Conservation (phyloP, 176 grass and related monocot genomes). For the Puya raimondii region DNA sequence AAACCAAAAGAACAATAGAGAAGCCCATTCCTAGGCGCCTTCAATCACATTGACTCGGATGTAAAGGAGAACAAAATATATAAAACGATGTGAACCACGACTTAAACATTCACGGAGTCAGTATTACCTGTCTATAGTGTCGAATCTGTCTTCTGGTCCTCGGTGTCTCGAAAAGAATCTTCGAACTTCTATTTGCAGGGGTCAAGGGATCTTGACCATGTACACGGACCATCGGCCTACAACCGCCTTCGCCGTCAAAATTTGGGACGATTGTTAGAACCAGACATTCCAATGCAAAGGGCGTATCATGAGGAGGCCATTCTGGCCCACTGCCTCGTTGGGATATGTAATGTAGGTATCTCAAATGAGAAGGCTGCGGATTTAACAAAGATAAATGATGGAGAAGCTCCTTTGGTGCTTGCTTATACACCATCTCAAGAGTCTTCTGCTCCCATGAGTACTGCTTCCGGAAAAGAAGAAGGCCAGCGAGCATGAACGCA, state of each 20-base stretch:
- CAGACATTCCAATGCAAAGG: conserved; percentile 55
- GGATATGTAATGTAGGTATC: conserved; percentile 90
- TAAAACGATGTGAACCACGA: too few relatives aligned
- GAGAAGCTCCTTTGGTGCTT: conserved; percentile 78
- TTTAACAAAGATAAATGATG: conserved; percentile 76
- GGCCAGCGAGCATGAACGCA: conserved; percentile 86
- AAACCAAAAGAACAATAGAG: too few relatives aligned
- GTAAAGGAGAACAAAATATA: too few relatives aligned
- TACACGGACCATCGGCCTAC: conserved; percentile 61
- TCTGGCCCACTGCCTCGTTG: conserved; percentile 71
- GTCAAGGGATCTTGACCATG: conserved; percentile 62
- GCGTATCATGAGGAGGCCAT: conserved; percentile 52
- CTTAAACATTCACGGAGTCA: background rate
- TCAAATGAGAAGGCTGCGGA: conserved; percentile 88
- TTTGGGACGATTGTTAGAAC: conserved; percentile 53
- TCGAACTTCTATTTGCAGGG: conserved; percentile 58
- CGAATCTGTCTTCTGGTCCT: conserved; percentile 57
- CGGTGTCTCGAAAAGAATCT: conserved; percentile 65
- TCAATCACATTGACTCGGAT: background rate
- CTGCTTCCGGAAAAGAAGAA: conserved; percentile 75
- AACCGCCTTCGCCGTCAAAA: conserved; percentile 60
- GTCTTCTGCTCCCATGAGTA: conserved; percentile 83
- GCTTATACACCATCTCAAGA: conserved; percentile 97
- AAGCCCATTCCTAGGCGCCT: too few relatives aligned
- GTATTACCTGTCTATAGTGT: conserved; percentile 66